These are phyloP conservation scores for Nakazawaea ambrosiae DNA, from an alignment of 805 yeast genomes.

Conservation along the genomic window DNA sequence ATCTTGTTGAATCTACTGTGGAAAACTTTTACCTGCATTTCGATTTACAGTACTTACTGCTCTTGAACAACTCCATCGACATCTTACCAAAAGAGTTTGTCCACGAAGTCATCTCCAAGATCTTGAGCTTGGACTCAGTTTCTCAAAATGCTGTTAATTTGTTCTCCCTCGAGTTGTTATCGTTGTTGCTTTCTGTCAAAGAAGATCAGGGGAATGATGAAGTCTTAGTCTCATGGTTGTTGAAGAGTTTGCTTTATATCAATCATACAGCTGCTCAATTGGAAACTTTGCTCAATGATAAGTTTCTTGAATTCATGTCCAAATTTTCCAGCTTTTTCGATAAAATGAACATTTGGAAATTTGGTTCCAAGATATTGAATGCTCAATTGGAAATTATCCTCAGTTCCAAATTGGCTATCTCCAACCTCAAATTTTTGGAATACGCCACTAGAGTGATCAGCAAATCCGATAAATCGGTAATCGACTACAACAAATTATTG, in stretches of 20 bases:
- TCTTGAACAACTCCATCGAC: not conserved
- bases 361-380: slow-evolving; percentile 44
- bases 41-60: slow-evolving; percentile 1
- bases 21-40: slow-evolving; percentile 2
- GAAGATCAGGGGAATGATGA: not conserved
- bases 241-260: slow-evolving; percentile 49
- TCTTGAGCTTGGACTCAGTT: not conserved
- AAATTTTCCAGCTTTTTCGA: slow-evolving; percentile 27
- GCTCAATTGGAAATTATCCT: slow-evolving; percentile 62
- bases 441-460: slow-evolving; percentile 35
- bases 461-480: slow-evolving; percentile 23
- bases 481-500: slow-evolving; percentile 44
- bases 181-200: not conserved
- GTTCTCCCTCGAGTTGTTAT: slow-evolving; percentile 9
- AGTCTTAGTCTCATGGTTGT: slow-evolving; percentile 40
- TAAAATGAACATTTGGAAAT: slow-evolving; percentile 26
- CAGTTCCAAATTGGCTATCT: slow-evolving; percentile 38
- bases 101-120: not conserved
- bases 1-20: not conserved
- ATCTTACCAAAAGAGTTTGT: not conserved
- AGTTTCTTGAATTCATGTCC: slow-evolving; percentile 24
- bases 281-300: slow-evolving; percentile 17
- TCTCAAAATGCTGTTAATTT: not conserved
- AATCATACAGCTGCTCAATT: slow-evolving; percentile 60
- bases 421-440: slow-evolving; percentile 32